Evolutionary conservation across 1,284 basidiomycete genomes (phyloP), one percentile per base, ranked within the genome.

Genomic region (Leccinum subrobustum): DNA sequence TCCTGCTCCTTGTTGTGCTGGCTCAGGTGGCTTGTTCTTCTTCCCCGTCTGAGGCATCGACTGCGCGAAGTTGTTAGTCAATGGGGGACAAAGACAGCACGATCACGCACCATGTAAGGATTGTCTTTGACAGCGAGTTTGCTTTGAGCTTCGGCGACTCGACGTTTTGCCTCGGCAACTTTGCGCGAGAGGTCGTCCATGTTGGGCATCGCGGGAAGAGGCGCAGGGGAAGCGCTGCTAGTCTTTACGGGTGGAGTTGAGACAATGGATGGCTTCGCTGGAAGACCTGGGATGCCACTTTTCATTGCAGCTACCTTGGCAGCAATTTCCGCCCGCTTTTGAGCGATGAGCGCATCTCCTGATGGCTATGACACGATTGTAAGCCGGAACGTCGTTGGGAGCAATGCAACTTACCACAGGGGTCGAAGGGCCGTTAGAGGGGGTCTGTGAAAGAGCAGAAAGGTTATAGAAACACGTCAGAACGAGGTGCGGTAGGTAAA

Each of bases 251-350:
- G 70, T 18, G 74, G 67, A 1, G 72, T 68, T 33, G 66, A 44
- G 2, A 64, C 53, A n/a, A 67, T 57, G 14, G 66, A 59, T 1
- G 70, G 60, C 25, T 74, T 20, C 1, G 65, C 48, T 1, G 70
- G 59, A 1, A 65, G 51, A 8, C 74, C 75, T 39, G 78, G 64
- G 1, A 79, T 72, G 9, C 78, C 77, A 52, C 77, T 83, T 72
- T 86, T 89, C 80, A 95, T 88, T 6, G 85, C 85, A 11, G 92
- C 92, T 58, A 93, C 83, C 73, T 92, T 92, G 11, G 93, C 92
- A 20, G 89, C 83, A 60, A 96, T 87, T 75, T 94, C 92, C 9
- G 93, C 93, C 42, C 87, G 83, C 75, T 92, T 92, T 76, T 88
- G 86, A 42, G 87, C 86, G 61, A 92, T 91, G 68, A 91, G 80